Conservation (phyloP, 129 eudicot genomes). For the Ambrosia trifida region DNA sequence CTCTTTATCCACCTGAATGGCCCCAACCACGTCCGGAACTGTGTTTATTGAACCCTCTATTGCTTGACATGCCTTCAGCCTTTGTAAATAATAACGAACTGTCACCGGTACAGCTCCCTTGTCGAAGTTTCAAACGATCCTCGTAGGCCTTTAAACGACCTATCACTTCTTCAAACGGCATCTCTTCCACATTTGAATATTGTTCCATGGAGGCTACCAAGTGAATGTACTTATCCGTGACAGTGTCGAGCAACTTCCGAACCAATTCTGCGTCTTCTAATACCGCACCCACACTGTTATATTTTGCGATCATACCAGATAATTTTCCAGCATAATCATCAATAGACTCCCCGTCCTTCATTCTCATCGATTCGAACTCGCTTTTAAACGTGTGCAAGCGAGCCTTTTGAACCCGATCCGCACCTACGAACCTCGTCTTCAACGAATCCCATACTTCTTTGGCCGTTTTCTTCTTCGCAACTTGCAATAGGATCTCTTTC, state of each 20-base stretch:
- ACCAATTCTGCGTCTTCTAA: not conserved
- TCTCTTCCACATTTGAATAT: no score
- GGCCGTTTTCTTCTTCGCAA: no score
- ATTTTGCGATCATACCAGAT: not conserved
- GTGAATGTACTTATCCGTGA: not conserved
- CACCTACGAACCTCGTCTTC: not conserved
- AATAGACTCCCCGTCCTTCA: not conserved
- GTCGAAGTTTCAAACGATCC: not conserved
- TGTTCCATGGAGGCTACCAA: not conserved
- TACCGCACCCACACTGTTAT: not conserved
- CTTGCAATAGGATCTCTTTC: no score
- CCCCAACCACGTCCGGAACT: not conserved
- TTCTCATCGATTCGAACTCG: not conserved
- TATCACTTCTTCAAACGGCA: not conserved
- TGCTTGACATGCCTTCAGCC: not conserved
- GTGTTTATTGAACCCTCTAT: not conserved
- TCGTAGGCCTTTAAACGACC: not conserved
- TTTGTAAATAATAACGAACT: not conserved
- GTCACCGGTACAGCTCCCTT: not conserved
- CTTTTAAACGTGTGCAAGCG: not conserved
- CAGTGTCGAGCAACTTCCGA: not conserved
- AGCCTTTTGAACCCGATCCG: not conserved
- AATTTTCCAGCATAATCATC: not conserved
- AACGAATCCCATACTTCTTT: not conserved
- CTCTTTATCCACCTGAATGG: not conserved